Conservation (phyloP, 495 filamentous ascomycete genomes). For the Penicillium manginii region DNA sequence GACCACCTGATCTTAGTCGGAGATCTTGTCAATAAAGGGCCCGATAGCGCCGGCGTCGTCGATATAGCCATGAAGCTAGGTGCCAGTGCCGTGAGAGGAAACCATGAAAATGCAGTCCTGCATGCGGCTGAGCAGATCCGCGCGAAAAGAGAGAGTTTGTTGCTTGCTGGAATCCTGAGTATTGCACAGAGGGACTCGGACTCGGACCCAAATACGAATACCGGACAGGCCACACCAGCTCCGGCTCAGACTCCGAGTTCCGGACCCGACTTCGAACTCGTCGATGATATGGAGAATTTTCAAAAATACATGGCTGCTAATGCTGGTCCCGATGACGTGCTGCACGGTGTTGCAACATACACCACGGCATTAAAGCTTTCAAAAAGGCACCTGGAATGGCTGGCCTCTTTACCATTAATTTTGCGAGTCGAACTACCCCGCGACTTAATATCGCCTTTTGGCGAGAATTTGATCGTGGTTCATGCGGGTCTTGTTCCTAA, state of each 20-base stretch:
- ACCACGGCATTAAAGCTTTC: conserved; percentile 38
- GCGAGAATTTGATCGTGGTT: conserved; percentile 60
- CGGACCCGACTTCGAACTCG: background rate
- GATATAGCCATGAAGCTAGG: conserved; percentile 45
- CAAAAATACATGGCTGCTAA: background rate
- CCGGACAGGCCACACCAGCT: no score
- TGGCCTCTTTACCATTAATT: conserved; percentile 68
- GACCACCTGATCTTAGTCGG: conserved; percentile 25
- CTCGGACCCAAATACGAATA: no score
- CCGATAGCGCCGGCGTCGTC: conserved; percentile 25
- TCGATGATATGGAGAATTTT: background rate
- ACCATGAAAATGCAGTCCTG: conserved; percentile 82
- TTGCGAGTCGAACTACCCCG: conserved; percentile 58
- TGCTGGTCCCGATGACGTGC: background rate
- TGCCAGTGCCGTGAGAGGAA: conserved; percentile 78
- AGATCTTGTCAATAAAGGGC: conserved; percentile 26
- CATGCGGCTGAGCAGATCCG: conserved; percentile 24
- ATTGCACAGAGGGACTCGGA: background rate
- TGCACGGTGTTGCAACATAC: conserved; percentile 11
- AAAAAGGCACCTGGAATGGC: conserved; percentile 62
- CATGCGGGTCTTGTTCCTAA: conserved; percentile 79
- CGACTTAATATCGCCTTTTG: conserved; percentile 34
- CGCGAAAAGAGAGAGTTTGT: background rate
- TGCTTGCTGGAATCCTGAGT: background rate
- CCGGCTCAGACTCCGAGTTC: no score